These are phyloP conservation scores for Copromyces sp. DNA, from an alignment of 495 filamentous ascomycete species.

Conservation along the genomic window DNA sequence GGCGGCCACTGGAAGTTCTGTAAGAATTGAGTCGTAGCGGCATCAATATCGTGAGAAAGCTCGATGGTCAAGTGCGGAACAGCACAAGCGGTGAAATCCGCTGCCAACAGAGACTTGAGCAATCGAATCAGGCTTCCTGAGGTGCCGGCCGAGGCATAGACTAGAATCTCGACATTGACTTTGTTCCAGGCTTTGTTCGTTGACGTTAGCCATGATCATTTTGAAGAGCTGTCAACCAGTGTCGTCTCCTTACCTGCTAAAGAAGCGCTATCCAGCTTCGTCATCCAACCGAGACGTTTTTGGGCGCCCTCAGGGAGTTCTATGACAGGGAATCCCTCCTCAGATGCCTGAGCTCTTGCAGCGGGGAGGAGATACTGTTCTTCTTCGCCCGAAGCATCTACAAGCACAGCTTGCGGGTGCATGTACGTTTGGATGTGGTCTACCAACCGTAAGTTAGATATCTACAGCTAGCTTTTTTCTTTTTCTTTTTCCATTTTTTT, in stretches of 20 bases:
- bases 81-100: slow-evolving; percentile 58
- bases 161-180: slow-evolving; percentile 61
- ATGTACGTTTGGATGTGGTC: slow-evolving; percentile 45
- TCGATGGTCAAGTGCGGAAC: slow-evolving; percentile 70
- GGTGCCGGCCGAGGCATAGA: slow-evolving; percentile 57
- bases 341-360: slow-evolving; percentile 34
- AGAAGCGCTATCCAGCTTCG: slow-evolving; percentile 60
- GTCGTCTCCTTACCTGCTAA: slow-evolving; percentile 44
- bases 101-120: slow-evolving; percentile 57
- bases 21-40: slow-evolving; percentile 48
- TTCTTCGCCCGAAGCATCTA: slow-evolving; percentile 40
- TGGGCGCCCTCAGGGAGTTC: slow-evolving; percentile 51
- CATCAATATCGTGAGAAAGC: slow-evolving; percentile 56
- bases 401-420: slow-evolving; percentile 47
- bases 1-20: slow-evolving; percentile 57
- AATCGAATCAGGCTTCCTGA: slow-evolving; percentile 65
- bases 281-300: slow-evolving; percentile 62
- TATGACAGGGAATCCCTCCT: slow-evolving; percentile 44
- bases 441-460: slow-evolving; percentile 9
- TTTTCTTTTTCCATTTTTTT: too few relatives aligned
- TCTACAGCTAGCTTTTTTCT: not conserved
- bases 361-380: slow-evolving; percentile 45
- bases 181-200: slow-evolving; percentile 56
- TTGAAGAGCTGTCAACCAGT: not conserved
- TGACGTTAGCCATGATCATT: slow-evolving; percentile 6